These are phyloP conservation scores for Cylindrotheca closterium DNA, from an alignment of 108 stramenopile genomes.

Conservation along the genomic window DNA sequence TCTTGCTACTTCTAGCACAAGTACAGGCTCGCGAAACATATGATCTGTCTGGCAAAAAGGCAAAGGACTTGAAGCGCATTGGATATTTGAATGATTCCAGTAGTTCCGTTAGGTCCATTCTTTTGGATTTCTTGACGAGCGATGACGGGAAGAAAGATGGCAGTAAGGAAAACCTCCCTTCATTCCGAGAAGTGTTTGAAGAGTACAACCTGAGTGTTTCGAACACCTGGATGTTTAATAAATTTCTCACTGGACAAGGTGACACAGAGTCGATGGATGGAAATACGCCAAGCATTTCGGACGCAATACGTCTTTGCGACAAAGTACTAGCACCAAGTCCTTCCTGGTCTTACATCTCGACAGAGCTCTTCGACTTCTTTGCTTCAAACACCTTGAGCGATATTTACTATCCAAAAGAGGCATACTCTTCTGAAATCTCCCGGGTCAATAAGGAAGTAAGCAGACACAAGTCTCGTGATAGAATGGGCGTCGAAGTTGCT, in stretches of 20 bases:
- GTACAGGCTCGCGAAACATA: slow-evolving; percentile 62
- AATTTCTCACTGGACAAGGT: slow-evolving; percentile 40
- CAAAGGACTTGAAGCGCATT: slow-evolving; percentile 63
- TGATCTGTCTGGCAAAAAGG: slow-evolving; percentile 25
- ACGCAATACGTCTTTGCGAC: slow-evolving; percentile 15
- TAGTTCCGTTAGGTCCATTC: slow-evolving; percentile 65
- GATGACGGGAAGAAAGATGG: slow-evolving; percentile 26
- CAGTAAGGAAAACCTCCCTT: slow-evolving; percentile 50
- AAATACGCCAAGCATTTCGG: background rate
- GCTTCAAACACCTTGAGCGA: slow-evolving; percentile 69
- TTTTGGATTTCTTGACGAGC: slow-evolving; percentile 76
- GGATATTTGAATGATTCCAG: slow-evolving; percentile 80
- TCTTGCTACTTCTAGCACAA: slow-evolving; percentile 79
- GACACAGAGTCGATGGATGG: background rate
- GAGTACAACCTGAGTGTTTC: slow-evolving; percentile 60
- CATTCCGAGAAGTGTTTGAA: slow-evolving; percentile 43
- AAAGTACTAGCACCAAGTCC: slow-evolving; percentile 21
- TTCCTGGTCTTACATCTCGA: slow-evolving; percentile 53
- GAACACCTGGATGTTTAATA: slow-evolving; percentile 70
- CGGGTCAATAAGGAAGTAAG: slow-evolving; percentile 73
- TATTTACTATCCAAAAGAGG: slow-evolving; percentile 65
- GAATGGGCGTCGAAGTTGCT: slow-evolving; percentile 31
- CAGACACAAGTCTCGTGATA: slow-evolving; percentile 46
- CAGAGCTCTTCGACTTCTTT: slow-evolving; percentile 69
- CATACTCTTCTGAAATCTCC: slow-evolving; percentile 61